Evolutionary conservation across 78 protist species (phyloP).

Genomic region (Monocercomonoides exilis): DNA sequence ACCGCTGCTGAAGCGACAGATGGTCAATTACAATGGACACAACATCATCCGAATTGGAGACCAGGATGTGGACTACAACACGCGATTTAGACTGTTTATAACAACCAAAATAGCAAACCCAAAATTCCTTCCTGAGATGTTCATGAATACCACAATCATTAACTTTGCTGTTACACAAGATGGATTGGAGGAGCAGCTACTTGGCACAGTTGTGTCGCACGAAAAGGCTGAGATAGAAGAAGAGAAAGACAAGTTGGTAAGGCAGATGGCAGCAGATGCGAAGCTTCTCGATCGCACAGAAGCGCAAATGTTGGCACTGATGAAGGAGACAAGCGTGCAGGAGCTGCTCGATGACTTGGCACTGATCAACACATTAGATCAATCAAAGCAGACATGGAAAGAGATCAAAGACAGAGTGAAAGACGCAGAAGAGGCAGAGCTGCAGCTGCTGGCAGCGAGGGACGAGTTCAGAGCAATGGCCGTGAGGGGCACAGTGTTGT

Average conservation of each 20-base stretch:
- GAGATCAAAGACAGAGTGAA: conserved; percentile 28
- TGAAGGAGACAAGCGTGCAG: conserved; percentile 24
- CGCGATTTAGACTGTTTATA: conserved; percentile 25
- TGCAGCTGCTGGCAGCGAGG: conserved; percentile 30
- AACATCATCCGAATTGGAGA: conserved; percentile 57
- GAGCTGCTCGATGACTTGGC: conserved; percentile 63
- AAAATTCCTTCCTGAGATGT: background rate
- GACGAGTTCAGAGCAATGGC: conserved; percentile 55
- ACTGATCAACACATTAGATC: conserved; percentile 58
- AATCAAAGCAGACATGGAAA: conserved; percentile 36
- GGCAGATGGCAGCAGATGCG: background rate
- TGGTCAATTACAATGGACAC: conserved; percentile 38
- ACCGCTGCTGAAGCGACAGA: conserved; percentile 48
- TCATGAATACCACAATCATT: background rate
- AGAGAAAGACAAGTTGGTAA: background rate
- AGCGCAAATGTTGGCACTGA: conserved; percentile 37
- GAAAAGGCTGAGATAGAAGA: background rate
- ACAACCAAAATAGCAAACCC: background rate
- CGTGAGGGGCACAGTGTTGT: conserved; percentile 32
- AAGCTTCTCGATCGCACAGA: conserved; percentile 40
- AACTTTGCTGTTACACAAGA: background rate
- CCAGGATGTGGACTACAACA: conserved; percentile 45
- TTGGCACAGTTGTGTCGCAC: background rate
- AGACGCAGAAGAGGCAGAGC: conserved; percentile 43
- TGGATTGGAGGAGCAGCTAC: background rate